phyloP scores from a whole-genome alignment of 345 rosid species.

The Arabidopsis arenosa region DNA sequence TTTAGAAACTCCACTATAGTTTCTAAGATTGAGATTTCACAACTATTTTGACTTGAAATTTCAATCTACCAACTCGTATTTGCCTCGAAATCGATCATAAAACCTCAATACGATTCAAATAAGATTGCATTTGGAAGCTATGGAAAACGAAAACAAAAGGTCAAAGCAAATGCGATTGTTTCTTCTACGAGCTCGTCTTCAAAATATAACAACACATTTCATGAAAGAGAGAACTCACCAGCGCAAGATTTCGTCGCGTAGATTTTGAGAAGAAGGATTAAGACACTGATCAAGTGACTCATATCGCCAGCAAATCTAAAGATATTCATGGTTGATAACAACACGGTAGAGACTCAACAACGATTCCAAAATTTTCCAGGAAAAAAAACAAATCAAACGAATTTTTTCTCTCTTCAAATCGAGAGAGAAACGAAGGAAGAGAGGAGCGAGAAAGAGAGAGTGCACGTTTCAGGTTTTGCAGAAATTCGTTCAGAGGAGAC shows the following conservation, averaged over 20 bases:
- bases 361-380: constrained; percentile 20
- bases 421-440: constrained; percentile 12
- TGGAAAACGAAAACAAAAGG: background rate
- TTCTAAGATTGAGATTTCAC: constrained; percentile 17
- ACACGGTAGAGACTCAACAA: constrained; percentile 1
- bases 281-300: constrained; percentile 88
- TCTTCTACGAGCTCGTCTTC: constrained; percentile 41
- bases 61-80: constrained; percentile 10
- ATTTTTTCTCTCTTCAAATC: constrained; percentile 35
- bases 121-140: constrained; percentile 28
- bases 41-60: constrained; percentile 28
- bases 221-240: constrained; percentile 49
- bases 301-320: constrained; percentile 94
- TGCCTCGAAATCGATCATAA: background rate
- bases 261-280: constrained; percentile 95
- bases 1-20: background rate
- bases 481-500: constrained; percentile 28
- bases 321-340: constrained; percentile 73
- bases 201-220: constrained; percentile 11
- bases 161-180: constrained; percentile 39
- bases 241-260: constrained; percentile 96
- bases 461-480: constrained; percentile 41
- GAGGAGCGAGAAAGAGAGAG: background rate
- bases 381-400: constrained; percentile 9
- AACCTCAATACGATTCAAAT: background rate